These are phyloP conservation scores for Magnolia changhungtana DNA, from an alignment of 164 flowering plant genomes.

Conservation along the genomic window DNA sequence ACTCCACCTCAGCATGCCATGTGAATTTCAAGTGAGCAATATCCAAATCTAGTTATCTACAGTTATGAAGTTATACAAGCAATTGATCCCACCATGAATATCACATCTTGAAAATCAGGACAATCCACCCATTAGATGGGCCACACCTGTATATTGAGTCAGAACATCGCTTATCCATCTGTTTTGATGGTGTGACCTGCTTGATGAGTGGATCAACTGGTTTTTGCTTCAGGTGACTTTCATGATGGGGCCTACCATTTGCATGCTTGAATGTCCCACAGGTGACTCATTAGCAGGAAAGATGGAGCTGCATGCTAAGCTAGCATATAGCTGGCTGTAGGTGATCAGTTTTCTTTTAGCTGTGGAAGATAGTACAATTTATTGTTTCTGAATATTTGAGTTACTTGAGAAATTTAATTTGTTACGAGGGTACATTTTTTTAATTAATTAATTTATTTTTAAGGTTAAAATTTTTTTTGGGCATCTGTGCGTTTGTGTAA, in stretches of 20 bases:
- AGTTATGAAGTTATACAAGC: background rate
- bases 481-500: too few relatives aligned
- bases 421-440: background rate
- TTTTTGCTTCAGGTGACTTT: too few relatives aligned
- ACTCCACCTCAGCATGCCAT: slow-evolving; percentile 67
- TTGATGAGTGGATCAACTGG: too few relatives aligned
- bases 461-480: too few relatives aligned
- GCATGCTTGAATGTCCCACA: too few relatives aligned
- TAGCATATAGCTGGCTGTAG: background rate
- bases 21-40: slow-evolving; percentile 67
- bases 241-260: too few relatives aligned
- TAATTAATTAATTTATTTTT: background rate
- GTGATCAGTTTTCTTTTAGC: background rate
- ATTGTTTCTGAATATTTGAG: background rate
- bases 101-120: background rate
- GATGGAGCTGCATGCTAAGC: too few relatives aligned
- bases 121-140: background rate
- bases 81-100: background rate
- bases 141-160: too few relatives aligned
- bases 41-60: background rate
- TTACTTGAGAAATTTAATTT: background rate
- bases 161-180: too few relatives aligned
- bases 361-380: background rate
- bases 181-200: too few relatives aligned
- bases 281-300: too few relatives aligned